phyloP scores from a whole-genome alignment of 768 basidiomycete genomes.

The Trametes sanguinea region DNA sequence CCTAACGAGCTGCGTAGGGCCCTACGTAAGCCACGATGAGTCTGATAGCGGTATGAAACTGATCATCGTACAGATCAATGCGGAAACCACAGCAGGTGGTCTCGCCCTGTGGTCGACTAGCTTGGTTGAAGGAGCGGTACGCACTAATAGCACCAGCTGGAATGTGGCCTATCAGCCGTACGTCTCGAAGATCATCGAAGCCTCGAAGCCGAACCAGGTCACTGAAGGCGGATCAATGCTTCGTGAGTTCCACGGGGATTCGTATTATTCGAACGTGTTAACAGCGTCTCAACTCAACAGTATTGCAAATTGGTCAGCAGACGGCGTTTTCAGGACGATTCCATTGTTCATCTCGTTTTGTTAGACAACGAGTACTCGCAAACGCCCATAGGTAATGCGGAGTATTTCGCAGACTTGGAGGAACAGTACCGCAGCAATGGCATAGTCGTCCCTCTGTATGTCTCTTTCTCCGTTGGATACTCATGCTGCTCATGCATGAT shows the following conservation, averaged over 20 bases:
- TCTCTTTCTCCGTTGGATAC: neutral
- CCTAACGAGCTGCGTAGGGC: too few species aligned
- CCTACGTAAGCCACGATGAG: too few species aligned
- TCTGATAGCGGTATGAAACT: neutral
- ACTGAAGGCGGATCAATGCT: slow-evolving; percentile 74
- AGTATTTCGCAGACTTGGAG: slow-evolving; percentile 30
- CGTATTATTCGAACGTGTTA: too few species aligned
- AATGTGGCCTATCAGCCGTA: slow-evolving; percentile 71
- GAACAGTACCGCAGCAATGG: slow-evolving; percentile 44
- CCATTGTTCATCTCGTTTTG: neutral
- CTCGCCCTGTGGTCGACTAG: slow-evolving; percentile 70
- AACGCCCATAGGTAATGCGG: slow-evolving; percentile 31
- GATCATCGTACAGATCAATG: slow-evolving; percentile 60
- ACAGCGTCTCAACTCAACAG: too few species aligned
- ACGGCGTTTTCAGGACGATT: neutral
- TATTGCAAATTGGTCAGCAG: slow-evolving; percentile 46
- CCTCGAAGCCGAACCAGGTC: slow-evolving; percentile 67
- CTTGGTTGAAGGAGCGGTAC: slow-evolving; percentile 61
- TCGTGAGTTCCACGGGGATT: slow-evolving; percentile 41
- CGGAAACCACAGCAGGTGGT: slow-evolving; percentile 80
- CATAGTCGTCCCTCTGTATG: slow-evolving; percentile 28
- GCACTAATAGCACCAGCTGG: slow-evolving; percentile 78
- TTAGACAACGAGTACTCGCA: slow-evolving; percentile 81
- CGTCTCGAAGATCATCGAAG: slow-evolving; percentile 62
- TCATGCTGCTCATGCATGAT: too few species aligned